Percentiles rank a stretch among this genome's conserved stretches.
These are phyloP conservation scores for Arxiozyma heterogenica DNA, from an alignment of 1,139 yeast species.

Conservation along the genomic window DNA sequence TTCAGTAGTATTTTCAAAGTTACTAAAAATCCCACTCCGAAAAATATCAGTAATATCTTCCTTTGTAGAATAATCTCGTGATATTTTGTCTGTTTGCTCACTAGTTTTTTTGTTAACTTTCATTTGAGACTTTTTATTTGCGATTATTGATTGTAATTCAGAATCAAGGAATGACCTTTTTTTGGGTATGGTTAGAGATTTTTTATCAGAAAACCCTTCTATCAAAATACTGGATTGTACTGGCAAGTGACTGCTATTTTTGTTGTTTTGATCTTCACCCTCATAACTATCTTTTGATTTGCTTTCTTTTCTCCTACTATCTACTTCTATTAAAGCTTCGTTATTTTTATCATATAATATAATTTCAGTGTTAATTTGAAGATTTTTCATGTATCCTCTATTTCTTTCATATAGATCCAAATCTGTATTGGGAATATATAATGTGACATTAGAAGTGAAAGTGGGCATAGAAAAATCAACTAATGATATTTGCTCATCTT, in stretches of 20 bases:
- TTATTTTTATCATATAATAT: not conserved
- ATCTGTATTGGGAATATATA: not conserved
- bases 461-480: not conserved
- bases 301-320: not conserved
- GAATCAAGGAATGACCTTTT: constrained; percentile 20
- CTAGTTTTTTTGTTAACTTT: not conserved
- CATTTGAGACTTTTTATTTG: constrained; percentile 5
- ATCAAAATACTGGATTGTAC: not conserved
- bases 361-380: not conserved
- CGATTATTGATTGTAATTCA: constrained; percentile 14
- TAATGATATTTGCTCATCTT: not conserved
- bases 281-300: not conserved
- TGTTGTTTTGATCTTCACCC: not conserved
- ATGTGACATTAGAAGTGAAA: not conserved
- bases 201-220: not conserved
- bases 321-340: not conserved
- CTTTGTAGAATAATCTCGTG: not conserved
- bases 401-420: not conserved
- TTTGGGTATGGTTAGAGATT: constrained; percentile 7
- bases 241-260: not conserved
- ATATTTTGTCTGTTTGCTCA: not conserved
- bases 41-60: not conserved
- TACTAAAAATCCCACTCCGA: constrained; percentile 2
- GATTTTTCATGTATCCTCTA: not conserved
- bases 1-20: not conserved